Conservation (phyloP, 2,329 filamentous ascomycete species). For the Aspergillus sp. region DNA sequence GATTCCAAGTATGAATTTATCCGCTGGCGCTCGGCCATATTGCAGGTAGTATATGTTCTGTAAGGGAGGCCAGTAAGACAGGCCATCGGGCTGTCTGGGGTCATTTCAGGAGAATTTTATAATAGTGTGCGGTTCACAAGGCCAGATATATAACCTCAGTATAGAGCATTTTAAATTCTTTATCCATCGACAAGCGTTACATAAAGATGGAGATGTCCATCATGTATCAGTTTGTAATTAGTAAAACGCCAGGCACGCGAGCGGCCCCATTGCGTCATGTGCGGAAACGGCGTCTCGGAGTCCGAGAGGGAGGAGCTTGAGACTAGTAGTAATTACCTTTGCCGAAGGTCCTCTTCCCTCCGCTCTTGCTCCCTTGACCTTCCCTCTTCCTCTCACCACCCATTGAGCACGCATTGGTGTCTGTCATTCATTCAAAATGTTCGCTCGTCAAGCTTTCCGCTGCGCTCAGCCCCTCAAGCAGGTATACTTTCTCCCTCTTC, state of each 20-base stretch:
- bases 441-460: slow-evolving; percentile 66
- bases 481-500: slow-evolving; percentile 49
- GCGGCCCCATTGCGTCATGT: slow-evolving; percentile 34
- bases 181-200: no score
- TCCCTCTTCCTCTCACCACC: slow-evolving; percentile 19
- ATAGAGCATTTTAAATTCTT: no score
- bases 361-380: not conserved
- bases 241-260: slow-evolving; percentile 8
- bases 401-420: slow-evolving; percentile 20
- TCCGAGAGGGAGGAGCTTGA: slow-evolving; percentile 17
- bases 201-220: no score
- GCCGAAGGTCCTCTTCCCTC: slow-evolving; percentile 1
- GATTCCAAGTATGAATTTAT: not conserved
- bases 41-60: not conserved
- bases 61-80: not conserved
- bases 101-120: no score
- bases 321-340: not conserved
- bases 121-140: no score
- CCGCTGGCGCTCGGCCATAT: not conserved
- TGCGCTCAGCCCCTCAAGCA: slow-evolving; percentile 66
- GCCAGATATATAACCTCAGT: no score
- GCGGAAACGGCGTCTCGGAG: slow-evolving; percentile 16
- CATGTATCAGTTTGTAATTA: not conserved
- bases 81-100: no score
- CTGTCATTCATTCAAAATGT: slow-evolving; percentile 57